These are phyloP conservation scores for Fusarium gaditjirri DNA, from an alignment of 2,329 filamentous ascomycete genomes.

Conservation along the genomic window DNA sequence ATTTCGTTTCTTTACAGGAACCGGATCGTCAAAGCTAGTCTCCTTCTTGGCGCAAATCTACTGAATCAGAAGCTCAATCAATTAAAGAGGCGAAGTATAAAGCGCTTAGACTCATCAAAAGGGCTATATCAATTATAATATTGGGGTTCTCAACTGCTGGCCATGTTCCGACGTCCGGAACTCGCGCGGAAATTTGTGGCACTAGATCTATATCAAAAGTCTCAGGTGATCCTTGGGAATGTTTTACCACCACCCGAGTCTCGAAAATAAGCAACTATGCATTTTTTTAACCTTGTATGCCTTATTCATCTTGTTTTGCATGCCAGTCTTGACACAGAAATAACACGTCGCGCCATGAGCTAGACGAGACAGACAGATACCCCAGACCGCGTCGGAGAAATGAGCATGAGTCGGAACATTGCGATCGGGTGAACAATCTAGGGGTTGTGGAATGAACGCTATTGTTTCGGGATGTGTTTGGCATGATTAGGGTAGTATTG, in stretches of 20 bases:
- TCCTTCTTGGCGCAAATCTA: background rate
- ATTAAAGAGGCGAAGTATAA: background rate
- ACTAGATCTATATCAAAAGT: background rate
- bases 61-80: no score
- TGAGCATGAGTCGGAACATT: background rate
- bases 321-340: background rate
- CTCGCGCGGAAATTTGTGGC: background rate
- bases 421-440: no score
- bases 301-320: constrained; percentile 4
- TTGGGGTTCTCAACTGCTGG: no score
- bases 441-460: background rate
- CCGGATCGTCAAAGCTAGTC: background rate
- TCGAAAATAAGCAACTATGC: constrained; percentile 17
- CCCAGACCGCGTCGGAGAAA: background rate
- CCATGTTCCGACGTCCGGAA: background rate
- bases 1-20: background rate
- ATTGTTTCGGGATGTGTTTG: background rate
- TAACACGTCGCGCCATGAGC: background rate
- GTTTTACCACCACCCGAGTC: constrained; percentile 3
- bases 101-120: background rate
- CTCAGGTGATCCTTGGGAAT: background rate
- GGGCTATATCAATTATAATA: background rate
- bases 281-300: constrained; percentile 31
- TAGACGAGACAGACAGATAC: background rate
- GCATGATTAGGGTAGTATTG: background rate